These are phyloP conservation scores for Plasmodium gonderi DNA, from an alignment of 169 alveolate genomes.

Conservation along the genomic window DNA sequence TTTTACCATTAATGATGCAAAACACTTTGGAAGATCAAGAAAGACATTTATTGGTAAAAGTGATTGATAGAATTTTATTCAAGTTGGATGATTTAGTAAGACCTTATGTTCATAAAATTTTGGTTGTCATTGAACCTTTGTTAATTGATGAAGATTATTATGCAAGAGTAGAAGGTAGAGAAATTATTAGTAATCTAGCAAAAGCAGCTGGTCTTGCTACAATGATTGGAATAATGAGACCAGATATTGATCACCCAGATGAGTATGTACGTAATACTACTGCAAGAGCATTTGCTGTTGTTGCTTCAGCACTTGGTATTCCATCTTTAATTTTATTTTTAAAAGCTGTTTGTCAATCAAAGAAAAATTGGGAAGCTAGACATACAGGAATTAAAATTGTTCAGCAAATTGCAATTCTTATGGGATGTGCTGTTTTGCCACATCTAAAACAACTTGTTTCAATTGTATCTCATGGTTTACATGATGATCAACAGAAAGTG, in stretches of 20 bases:
- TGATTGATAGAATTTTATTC: conserved; percentile 96
- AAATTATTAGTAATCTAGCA: conserved; percentile 95
- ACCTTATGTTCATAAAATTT: conserved; percentile 98
- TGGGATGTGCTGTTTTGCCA: conserved; percentile 99
- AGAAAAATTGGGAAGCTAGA: conserved; percentile 98
- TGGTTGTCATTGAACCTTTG: conserved; percentile 99
- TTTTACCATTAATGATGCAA: conserved; percentile 98
- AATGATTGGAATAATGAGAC: conserved; percentile 99
- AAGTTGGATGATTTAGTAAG: conserved; percentile 97
- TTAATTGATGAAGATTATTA: conserved; percentile 99
- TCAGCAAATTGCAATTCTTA: conserved; percentile 96
- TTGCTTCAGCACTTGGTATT: conserved; percentile 99
- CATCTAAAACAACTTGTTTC: conserved; percentile 97
- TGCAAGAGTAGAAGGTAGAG: conserved; percentile 99
- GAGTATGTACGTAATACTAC: conserved; percentile 98
- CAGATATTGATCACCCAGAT: conserved; percentile 99
- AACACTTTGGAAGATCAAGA: conserved; percentile 98
- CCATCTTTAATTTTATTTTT: conserved; percentile 97
- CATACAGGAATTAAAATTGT: conserved; percentile 99
- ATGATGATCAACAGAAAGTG: conserved; percentile 96
- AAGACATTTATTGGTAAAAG: conserved; percentile 98
- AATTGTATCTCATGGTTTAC: conserved; percentile 96
- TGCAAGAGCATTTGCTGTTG: conserved; percentile 99
- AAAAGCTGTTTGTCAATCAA: conserved; percentile 98
- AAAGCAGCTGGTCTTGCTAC: conserved; percentile 99